Conservation (phyloP, 2,329 filamentous ascomycete species). For the Monosporascus sp. region DNA sequence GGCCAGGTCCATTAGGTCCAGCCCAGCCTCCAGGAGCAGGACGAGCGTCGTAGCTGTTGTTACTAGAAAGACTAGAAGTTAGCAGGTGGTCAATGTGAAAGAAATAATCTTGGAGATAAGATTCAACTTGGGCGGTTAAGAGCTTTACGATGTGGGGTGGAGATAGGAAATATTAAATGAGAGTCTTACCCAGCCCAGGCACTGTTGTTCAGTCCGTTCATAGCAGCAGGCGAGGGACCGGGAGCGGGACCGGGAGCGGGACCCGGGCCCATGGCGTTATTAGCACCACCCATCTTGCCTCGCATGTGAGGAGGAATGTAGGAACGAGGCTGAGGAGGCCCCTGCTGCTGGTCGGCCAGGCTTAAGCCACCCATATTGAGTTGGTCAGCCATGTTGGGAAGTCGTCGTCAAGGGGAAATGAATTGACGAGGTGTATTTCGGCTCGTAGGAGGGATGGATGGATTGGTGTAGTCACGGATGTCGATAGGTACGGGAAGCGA, state of each 20-base stretch:
- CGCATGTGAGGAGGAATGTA: slow-evolving; percentile 87
- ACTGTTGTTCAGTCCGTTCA: slow-evolving; percentile 53
- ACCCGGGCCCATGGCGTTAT: slow-evolving; percentile 21
- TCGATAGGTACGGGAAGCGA: slow-evolving; percentile 4
- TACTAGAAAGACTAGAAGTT: slow-evolving; percentile 30
- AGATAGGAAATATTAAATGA: neutral
- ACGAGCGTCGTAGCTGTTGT: slow-evolving; percentile 42
- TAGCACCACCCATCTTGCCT: slow-evolving; percentile 40
- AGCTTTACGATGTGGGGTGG: neutral
- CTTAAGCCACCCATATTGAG: slow-evolving; percentile 75
- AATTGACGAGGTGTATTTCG: slow-evolving; percentile 7
- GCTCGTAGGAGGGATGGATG: slow-evolving; percentile 5
- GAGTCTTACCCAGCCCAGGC: slow-evolving; percentile 57
- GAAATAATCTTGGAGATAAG: neutral
- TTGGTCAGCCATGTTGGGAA: slow-evolving; percentile 70
- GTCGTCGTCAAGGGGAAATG: slow-evolving; percentile 6
- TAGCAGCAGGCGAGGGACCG: slow-evolving; percentile 29
- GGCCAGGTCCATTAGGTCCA: slow-evolving; percentile 19
- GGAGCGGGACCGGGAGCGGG: slow-evolving; percentile 27
- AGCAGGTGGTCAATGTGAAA: slow-evolving; percentile 2
- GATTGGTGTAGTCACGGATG: slow-evolving; percentile 2
- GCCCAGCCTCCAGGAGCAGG: slow-evolving; percentile 26
- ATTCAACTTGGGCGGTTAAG: neutral
- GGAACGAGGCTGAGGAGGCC: slow-evolving; percentile 48
- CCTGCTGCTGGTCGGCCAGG: slow-evolving; percentile 47